Evolutionary conservation across 306 rosid species (phyloP), one percentile per base, ranked within the genome.

Genomic region (Comarum palustre): DNA sequence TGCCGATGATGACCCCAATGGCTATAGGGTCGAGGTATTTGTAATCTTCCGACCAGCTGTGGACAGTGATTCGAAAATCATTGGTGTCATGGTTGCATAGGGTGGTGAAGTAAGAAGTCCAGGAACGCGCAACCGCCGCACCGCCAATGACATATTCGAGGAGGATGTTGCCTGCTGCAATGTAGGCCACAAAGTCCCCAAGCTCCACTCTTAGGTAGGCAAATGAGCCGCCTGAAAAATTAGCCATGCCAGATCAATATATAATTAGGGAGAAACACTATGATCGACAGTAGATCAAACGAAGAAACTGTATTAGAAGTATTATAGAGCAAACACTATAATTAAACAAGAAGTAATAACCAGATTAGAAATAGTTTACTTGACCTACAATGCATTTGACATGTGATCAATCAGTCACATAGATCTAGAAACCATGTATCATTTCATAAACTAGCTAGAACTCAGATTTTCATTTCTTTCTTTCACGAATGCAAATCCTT

Each of bases 71-170:
- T 6, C 93, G 89, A 38, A 91, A 89, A 70, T 85, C 89, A 0
- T 84, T 80, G 6, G 96, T 72, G 0, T 54, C 2, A 8, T 16
- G 12, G 81, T 88, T 85, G 75, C 87, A 86, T 1, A 91, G 90
- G 27, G 97, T 87, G 75, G 97, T 82, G 8, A 91, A 91, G 77
- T 91, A 91, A 25, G 97, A 91, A 4, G 97, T 91, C 97, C 96
- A 91, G 1, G 97, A 73, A 12, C 97, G 95, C 0, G 97, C 86
- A 6, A 91, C 93, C 0, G 96, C 92, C 0, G 97, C 97, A 0
- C 89, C 82, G 0, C 90, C 69, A 3, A 91, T 80, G 0, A 89
- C 87, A 2, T 87, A 87, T 66, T 91, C 96, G 0, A 91, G 91
- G 17, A 91, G 85, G 74, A 91, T 89, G 86, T 91, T 91, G 25